Base-by-base conservation (phyloP, 2,329 filamentous ascomycete genomes). In the Blastomyces emzantsi region DNA sequence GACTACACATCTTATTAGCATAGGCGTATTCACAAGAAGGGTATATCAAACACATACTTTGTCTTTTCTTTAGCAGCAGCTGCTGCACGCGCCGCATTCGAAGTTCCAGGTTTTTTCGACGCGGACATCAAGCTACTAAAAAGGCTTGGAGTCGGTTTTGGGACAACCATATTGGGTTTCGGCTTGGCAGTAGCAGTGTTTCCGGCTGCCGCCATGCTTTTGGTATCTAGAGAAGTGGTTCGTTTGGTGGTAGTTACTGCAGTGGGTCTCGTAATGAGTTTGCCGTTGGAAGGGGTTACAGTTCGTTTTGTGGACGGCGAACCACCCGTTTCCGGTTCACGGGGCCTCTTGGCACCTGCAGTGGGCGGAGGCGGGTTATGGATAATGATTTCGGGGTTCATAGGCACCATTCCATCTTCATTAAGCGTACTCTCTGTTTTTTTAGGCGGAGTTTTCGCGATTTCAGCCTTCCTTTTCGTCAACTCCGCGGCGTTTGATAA, bases 81-180 rank as follows among this genome's bases (percentile, higher is more conserved):
- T 0, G 78, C 77, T n/a, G 76, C 77, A 66, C 78, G 72, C 62
- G 79, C 79, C 11, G 79, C 78, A 71, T 80, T 80, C 0, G 79
- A 80, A 15, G 79, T 82, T 36, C 80, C 80, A 13, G 79, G 80
- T 65, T 77, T 77, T 65, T 82, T 81, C 3, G 79, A 80, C 17
- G 78, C 80, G 13, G 80, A 81, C 66, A 74, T 73, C 63, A 82
- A 68, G 63, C 75, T 77, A 36, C 78, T 76, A 65, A 82, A 81
- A 33, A 80, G 70, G 66, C 75, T 79, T 28, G 69, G 63, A 11
- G 76, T 77, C 13, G 75, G 75, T 67, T 80, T 80, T 1, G 76
- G 76, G 15, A 75, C 72, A 30, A 76, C 68, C 25, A 76, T 73
- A 55, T 71, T 75, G 25, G 76, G 70, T 61, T 75, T 77, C 1